Conservation (phyloP, 768 basidiomycete species). For the Tricholoma hemisulphureum region DNA sequence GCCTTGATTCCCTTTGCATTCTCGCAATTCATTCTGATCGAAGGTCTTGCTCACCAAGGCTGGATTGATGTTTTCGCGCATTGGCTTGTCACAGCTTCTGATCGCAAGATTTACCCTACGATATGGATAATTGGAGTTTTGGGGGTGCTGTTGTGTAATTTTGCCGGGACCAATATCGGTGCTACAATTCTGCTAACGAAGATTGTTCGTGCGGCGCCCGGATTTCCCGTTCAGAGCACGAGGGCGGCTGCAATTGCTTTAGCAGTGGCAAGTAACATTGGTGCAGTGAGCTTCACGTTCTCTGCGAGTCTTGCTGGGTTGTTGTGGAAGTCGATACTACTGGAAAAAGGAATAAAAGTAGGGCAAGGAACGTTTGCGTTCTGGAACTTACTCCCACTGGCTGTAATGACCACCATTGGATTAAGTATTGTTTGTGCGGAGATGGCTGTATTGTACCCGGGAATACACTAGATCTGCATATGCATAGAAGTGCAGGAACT, state of each 20-base stretch:
- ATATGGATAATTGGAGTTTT: constrained; percentile 24
- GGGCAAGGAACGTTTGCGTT: constrained; percentile 62
- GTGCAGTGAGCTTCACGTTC: constrained; percentile 91
- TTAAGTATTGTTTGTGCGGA: constrained; percentile 74
- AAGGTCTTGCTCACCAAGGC: constrained; percentile 77
- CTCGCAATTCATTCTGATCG: constrained; percentile 92
- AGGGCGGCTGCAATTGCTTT: constrained; percentile 70
- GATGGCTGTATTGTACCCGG: constrained; percentile 55
- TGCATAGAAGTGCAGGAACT: background rate
- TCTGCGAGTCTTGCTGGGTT: constrained; percentile 90
- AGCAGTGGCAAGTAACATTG: constrained; percentile 86
- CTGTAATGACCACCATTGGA: constrained; percentile 64
- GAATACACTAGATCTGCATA: background rate
- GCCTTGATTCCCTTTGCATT: constrained; percentile 90
- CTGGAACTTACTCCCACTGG: constrained; percentile 69
- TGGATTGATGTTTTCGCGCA: constrained; percentile 87
- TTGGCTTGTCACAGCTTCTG: constrained; percentile 21
- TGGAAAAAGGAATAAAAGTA: constrained; percentile 69
- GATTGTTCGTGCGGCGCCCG: constrained; percentile 56
- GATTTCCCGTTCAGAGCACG: constrained; percentile 33
- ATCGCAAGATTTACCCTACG: constrained; percentile 18
- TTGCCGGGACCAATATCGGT: constrained; percentile 26
- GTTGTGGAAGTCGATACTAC: constrained; percentile 75
- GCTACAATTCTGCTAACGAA: constrained; percentile 76
- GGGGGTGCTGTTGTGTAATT: constrained; percentile 23